Percentiles rank a stretch among this genome's conserved stretches.
Evolutionary conservation across 2,329 filamentous ascomycete genomes (phyloP).

Genomic region (Ustilaginoidea virens): DNA sequence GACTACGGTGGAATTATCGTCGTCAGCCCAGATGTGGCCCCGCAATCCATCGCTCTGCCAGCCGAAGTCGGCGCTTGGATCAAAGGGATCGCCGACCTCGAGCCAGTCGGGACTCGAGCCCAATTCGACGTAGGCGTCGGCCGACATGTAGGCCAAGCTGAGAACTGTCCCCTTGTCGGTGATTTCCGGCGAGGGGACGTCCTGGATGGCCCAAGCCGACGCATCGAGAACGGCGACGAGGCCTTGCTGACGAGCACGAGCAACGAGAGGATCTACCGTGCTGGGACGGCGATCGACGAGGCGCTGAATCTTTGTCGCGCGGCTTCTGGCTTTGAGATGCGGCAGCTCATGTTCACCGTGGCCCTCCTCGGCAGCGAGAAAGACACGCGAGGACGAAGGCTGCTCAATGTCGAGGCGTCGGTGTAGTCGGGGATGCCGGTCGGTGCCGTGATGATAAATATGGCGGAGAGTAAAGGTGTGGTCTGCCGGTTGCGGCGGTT

Average conservation of each 20-base stretch:
- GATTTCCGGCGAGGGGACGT: conserved; percentile 63
- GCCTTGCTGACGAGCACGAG: conserved; percentile 53
- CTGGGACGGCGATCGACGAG: conserved; percentile 63
- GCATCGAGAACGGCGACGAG: conserved; percentile 51
- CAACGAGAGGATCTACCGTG: conserved; percentile 65
- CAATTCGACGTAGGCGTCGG: conserved; percentile 72
- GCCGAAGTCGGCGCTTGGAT: conserved; percentile 78
- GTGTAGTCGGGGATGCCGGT: conserved; percentile 64
- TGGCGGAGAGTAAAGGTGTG: conserved; percentile 63
- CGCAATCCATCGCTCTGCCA: conserved; percentile 82
- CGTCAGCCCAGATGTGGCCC: conserved; percentile 83
- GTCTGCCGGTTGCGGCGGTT: conserved; percentile 32
- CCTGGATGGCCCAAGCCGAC: conserved; percentile 71
- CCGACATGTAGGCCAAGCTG: conserved; percentile 73
- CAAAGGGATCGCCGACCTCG: conserved; percentile 64
- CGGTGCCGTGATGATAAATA: conserved; percentile 81
- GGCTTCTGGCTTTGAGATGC: conserved; percentile 46
- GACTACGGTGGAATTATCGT: conserved; percentile 71
- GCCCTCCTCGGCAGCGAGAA: conserved; percentile 44
- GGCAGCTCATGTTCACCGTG: conserved; percentile 33
- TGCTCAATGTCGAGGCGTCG: conserved; percentile 54
- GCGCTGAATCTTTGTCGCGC: conserved; percentile 57
- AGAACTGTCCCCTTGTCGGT: conserved; percentile 75
- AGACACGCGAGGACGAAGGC: conserved; percentile 34
- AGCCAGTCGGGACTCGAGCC: conserved; percentile 66